These are phyloP conservation scores for Vigna mungo DNA, from an alignment of 306 rosid genomes.

Conservation along the genomic window DNA sequence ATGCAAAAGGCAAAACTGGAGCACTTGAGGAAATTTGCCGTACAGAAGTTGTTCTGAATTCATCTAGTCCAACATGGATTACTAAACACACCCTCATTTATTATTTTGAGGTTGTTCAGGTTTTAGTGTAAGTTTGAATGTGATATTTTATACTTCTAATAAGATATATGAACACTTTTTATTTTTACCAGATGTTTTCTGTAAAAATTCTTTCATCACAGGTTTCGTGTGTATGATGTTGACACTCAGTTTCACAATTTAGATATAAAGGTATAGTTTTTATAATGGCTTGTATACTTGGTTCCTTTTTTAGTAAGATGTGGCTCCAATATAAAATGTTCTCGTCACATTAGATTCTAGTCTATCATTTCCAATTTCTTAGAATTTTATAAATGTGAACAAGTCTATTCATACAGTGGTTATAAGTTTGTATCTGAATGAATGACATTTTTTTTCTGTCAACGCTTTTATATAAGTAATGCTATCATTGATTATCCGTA, in stretches of 20 bases:
- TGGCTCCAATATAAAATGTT: constrained; percentile 20
- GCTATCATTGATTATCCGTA: constrained; percentile 9
- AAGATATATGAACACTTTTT: constrained; percentile 43
- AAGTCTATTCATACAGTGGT: too few species aligned
- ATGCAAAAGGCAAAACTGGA: constrained; percentile 82
- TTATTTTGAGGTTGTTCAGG: constrained; percentile 91
- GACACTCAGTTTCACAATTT: constrained; percentile 85
- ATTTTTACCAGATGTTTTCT: constrained; percentile 46
- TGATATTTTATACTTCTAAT: constrained; percentile 44
- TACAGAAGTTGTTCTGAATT: constrained; percentile 88
- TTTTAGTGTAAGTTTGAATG: constrained; percentile 84
- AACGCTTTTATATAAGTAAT: background rate
- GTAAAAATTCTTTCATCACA: constrained; percentile 53
- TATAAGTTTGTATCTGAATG: constrained; percentile 20
- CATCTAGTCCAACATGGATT: constrained; percentile 89
- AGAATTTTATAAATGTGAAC: constrained; percentile 9
- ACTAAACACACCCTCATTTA: constrained; percentile 71
- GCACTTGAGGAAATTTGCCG: constrained; percentile 83
- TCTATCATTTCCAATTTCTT: constrained; percentile 21
- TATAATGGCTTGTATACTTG: constrained; percentile 23
- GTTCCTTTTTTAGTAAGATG: background rate
- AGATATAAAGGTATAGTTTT: constrained; percentile 77
- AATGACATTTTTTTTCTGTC: background rate
- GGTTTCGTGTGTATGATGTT: constrained; percentile 87
- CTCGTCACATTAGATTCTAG: constrained; percentile 23